Evolutionary conservation across 1,284 basidiomycete species (phyloP).

Genomic region (Coriolopsis trogii): DNA sequence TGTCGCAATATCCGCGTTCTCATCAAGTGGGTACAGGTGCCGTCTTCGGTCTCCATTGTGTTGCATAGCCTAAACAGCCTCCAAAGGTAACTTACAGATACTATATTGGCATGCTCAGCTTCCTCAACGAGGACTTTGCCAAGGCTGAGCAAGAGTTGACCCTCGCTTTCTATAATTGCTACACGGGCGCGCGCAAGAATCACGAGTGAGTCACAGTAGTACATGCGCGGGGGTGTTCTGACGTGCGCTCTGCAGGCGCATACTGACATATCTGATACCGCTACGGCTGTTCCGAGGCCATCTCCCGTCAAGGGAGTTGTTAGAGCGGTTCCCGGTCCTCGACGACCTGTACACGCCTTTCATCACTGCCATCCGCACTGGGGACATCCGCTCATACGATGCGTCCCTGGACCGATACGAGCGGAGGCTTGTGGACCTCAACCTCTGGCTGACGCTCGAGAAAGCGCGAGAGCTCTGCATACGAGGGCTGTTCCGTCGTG

Average conservation of each 20-base stretch:
- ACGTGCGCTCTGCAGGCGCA: constrained; percentile 57
- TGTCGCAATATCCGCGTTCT: constrained; percentile 76
- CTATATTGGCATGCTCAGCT: constrained; percentile 92
- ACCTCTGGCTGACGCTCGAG: constrained; percentile 87
- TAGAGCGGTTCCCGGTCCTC: constrained; percentile 75
- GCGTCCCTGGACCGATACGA: constrained; percentile 70
- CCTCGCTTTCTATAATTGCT: constrained; percentile 83
- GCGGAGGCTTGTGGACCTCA: constrained; percentile 75
- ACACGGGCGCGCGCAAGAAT: constrained; percentile 67
- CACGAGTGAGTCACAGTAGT: constrained; percentile 65
- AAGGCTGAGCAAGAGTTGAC: constrained; percentile 86
- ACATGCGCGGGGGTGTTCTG: background rate
- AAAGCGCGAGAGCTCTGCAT: constrained; percentile 87
- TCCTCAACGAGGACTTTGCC: constrained; percentile 89
- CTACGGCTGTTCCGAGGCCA: constrained; percentile 86
- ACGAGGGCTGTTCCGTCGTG: constrained; percentile 82
- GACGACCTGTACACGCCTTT: constrained; percentile 81
- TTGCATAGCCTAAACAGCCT: too few relatives aligned
- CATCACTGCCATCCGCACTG: constrained; percentile 73
- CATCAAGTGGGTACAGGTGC: constrained; percentile 70
- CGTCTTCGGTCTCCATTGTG: too few relatives aligned
- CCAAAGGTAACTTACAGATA: constrained; percentile 85
- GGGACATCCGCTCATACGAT: constrained; percentile 86
- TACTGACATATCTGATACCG: constrained; percentile 89
- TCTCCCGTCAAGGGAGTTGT: constrained; percentile 72